Conservation (phyloP, 495 filamentous ascomycete genomes). For the Penicillium angulare region DNA sequence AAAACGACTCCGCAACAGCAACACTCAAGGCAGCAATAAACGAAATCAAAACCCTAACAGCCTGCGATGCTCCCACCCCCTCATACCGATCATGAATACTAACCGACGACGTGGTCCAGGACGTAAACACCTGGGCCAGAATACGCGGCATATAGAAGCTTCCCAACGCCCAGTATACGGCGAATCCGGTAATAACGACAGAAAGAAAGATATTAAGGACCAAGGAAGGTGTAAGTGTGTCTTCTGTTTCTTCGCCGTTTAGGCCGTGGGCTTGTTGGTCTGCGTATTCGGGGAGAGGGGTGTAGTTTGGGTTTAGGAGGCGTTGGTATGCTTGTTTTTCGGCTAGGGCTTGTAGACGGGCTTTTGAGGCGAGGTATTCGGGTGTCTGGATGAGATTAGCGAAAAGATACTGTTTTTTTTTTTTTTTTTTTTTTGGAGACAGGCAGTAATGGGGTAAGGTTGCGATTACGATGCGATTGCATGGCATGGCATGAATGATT, state of each 20-base stretch:
- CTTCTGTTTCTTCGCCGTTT: conserved; percentile 9
- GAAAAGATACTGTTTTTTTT: no score
- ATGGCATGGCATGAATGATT: neutral
- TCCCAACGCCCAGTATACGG: conserved; percentile 48
- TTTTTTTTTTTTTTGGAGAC: no score
- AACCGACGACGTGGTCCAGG: conserved; percentile 61
- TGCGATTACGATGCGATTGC: neutral
- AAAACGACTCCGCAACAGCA: conserved; percentile 79
- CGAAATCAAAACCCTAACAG: conserved; percentile 39
- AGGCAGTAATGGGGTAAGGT: no score
- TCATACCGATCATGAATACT: conserved; percentile 11
- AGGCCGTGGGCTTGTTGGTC: conserved; percentile 21
- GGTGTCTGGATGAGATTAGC: no score
- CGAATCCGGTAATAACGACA: conserved; percentile 45
- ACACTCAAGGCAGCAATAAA: conserved; percentile 54
- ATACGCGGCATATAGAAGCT: conserved; percentile 52
- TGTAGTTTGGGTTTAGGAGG: conserved; percentile 55
- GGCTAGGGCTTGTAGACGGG: conserved; percentile 72
- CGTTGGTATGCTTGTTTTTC: conserved; percentile 77
- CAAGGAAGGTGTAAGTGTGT: conserved; percentile 41
- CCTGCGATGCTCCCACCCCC: conserved; percentile 28
- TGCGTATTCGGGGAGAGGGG: conserved; percentile 41
- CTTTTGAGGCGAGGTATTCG: conserved; percentile 90
- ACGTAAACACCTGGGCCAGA: conserved; percentile 36
- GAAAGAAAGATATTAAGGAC: conserved; percentile 50